Percentiles rank a stretch among this genome's conserved stretches.
Evolutionary conservation across 345 rosid genomes (phyloP).

Genomic region (Eucalyptus paniculata): DNA sequence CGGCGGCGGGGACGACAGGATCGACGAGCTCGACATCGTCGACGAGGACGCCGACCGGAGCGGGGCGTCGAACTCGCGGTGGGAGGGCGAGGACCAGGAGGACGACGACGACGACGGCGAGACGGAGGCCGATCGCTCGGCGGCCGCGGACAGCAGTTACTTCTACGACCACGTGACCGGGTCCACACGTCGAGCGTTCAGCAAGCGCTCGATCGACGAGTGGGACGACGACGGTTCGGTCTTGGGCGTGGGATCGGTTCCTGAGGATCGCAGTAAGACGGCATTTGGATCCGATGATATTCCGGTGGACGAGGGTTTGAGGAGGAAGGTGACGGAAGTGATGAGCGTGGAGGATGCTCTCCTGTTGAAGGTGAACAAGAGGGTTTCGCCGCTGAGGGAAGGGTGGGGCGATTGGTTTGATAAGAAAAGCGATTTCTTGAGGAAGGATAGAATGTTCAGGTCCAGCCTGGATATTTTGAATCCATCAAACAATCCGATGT

Average conservation of each 20-base stretch:
- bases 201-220: conserved; percentile 64
- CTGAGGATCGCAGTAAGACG: conserved; percentile 16
- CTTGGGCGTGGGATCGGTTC: conserved; percentile 10
- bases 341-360: conserved; percentile 61
- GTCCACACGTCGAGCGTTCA: conserved; percentile 40
- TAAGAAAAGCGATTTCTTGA: conserved; percentile 78
- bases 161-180: conserved; percentile 69
- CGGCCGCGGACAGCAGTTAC: conserved; percentile 35
- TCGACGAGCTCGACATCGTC: conserved; percentile 74
- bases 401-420: conserved; percentile 99
- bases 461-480: conserved; percentile 70
- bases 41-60: conserved; percentile 9
- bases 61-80: not conserved
- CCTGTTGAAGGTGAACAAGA: conserved; percentile 45
- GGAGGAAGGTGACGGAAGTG: conserved; percentile 61
- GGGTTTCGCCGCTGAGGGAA: conserved; percentile 55
- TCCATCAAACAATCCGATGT: conserved; percentile 66
- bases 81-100: conserved; percentile 6
- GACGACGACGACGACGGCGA: conserved; percentile 10
- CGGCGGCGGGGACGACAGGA: conserved; percentile 29
- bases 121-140: conserved; percentile 12
- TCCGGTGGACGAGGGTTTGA: conserved; percentile 59
- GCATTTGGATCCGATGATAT: conserved; percentile 78
- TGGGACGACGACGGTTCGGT: conserved; percentile 65
- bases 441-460: conserved; percentile 77